Conservation (phyloP, 371 early-diverging fungal species). For the Mucor circinelloides region DNA sequence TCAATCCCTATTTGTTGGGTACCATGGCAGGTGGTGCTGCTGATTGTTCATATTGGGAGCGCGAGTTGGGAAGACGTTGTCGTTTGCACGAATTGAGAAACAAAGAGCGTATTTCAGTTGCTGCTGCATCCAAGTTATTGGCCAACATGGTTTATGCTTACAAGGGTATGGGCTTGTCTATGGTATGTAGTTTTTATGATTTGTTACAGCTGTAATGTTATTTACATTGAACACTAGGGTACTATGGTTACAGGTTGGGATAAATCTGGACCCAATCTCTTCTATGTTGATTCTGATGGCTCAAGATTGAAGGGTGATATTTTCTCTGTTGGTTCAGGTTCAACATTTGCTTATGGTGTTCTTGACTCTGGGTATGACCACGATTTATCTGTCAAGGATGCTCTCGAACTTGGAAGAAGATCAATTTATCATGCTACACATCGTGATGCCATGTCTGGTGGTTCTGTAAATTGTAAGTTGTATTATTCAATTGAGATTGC, state of each 20-base stretch:
- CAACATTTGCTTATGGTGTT: conserved; percentile 98
- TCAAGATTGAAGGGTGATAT: conserved; percentile 89
- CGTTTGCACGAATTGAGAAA: conserved; percentile 96
- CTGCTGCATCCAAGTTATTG: conserved; percentile 98
- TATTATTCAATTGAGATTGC: not conserved
- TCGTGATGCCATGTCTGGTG: conserved; percentile 99
- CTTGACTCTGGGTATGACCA: conserved; percentile 91
- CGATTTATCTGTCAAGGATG: conserved; percentile 93
- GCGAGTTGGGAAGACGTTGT: conserved; percentile 97
- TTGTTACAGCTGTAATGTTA: not conserved
- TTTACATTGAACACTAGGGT: conserved; percentile 60
- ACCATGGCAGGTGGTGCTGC: conserved; percentile 99
- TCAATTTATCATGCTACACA: conserved; percentile 99
- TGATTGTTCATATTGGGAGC: conserved; percentile 99
- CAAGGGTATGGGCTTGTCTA: conserved; percentile 99
- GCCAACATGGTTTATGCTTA: conserved; percentile 97
- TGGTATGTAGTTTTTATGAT: conserved; percentile 54
- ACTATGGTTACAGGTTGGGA: conserved; percentile 99
- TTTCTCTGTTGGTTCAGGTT: conserved; percentile 98
- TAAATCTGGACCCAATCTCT: conserved; percentile 92
- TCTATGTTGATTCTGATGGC: conserved; percentile 99
- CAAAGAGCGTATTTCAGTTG: conserved; percentile 98
- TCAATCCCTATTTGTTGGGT: conserved; percentile 98
- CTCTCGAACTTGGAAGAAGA: conserved; percentile 93
- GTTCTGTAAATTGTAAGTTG: conserved; percentile 83